Conservation (phyloP, 768 basidiomycete genomes). For the Phlegmacium glaucopus region DNA sequence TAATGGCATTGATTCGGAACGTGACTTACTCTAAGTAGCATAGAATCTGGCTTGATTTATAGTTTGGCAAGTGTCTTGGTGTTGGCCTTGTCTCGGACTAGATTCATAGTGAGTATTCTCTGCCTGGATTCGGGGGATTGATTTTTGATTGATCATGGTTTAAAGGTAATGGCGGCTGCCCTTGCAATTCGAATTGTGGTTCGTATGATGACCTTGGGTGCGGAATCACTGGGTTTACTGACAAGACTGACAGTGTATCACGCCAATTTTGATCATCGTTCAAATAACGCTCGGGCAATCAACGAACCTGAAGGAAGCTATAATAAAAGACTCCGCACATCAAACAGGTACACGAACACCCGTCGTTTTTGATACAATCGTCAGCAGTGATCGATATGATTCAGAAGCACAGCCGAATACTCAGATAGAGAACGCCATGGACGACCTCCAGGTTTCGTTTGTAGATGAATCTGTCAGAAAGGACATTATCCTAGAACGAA, state of each 20-base stretch:
- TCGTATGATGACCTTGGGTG: slow-evolving; percentile 1
- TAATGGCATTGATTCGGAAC: neutral
- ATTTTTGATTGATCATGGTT: neutral
- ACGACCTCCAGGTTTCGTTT: no score
- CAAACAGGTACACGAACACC: slow-evolving; percentile 7
- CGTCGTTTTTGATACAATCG: slow-evolving; percentile 16
- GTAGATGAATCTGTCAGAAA: no score
- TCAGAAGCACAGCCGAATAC: neutral
- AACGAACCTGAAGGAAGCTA: slow-evolving; percentile 12
- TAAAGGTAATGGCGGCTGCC: slow-evolving; percentile 16
- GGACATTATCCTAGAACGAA: no score
- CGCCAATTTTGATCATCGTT: slow-evolving; percentile 23
- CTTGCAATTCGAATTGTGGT: slow-evolving; percentile 19
- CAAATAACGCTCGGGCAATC: slow-evolving; percentile 19
- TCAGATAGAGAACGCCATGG: neutral
- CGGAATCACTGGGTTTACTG: no score
- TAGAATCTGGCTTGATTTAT: slow-evolving; percentile 22
- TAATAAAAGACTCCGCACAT: slow-evolving; percentile 12
- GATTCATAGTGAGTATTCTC: slow-evolving; percentile 15
- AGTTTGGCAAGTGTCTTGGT: slow-evolving; percentile 12
- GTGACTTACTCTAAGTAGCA: slow-evolving; percentile 6
- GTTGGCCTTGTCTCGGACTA: slow-evolving; percentile 13
- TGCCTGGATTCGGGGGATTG: no score
- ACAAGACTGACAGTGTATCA: slow-evolving; percentile 16
- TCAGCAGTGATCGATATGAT: slow-evolving; percentile 5